A percentile compares a stretch with the other conserved stretches of the same genome.
phyloP scores from a whole-genome alignment of 345 rosid genomes.

The Brassica rapa region DNA sequence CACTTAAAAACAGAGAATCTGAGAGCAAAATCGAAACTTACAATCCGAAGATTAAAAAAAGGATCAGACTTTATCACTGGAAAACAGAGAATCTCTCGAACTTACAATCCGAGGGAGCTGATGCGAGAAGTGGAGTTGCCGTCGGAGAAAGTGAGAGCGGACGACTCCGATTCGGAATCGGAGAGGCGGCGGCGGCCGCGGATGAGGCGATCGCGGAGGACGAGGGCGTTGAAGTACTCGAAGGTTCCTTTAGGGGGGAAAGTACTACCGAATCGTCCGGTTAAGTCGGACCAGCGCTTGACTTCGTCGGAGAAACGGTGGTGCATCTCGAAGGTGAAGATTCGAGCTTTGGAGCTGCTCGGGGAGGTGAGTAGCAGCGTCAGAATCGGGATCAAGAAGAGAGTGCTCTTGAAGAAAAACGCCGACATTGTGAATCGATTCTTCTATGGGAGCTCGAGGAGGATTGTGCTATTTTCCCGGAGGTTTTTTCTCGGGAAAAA shows the following conservation, averaged over 20 bases:
- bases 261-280: constrained; percentile 40
- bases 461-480: constrained; percentile 34
- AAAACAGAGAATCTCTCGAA: neutral
- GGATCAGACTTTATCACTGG: too few species aligned
- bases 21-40: constrained; percentile 28
- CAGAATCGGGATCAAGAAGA: constrained; percentile 44
- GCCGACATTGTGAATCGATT: constrained; percentile 34
- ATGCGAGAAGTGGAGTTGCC: constrained; percentile 76
- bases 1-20: neutral
- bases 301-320: constrained; percentile 67
- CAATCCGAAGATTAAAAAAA: constrained; percentile 86
- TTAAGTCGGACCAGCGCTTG: constrained; percentile 55
- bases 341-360: constrained; percentile 50
- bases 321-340: constrained; percentile 87
- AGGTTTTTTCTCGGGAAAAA: constrained; percentile 32
- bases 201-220: constrained; percentile 58
- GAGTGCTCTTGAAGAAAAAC: constrained; percentile 35
- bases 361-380: constrained; percentile 34
- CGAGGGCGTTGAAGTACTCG: constrained; percentile 69
- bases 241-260: constrained; percentile 68
- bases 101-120: constrained; percentile 85
- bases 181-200: constrained; percentile 57
- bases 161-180: constrained; percentile 44
- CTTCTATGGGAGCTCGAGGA: neutral
- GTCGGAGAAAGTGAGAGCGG: constrained; percentile 60